Conservation (phyloP, 192 early-diverging fungal species). For the Backusella westeae region DNA sequence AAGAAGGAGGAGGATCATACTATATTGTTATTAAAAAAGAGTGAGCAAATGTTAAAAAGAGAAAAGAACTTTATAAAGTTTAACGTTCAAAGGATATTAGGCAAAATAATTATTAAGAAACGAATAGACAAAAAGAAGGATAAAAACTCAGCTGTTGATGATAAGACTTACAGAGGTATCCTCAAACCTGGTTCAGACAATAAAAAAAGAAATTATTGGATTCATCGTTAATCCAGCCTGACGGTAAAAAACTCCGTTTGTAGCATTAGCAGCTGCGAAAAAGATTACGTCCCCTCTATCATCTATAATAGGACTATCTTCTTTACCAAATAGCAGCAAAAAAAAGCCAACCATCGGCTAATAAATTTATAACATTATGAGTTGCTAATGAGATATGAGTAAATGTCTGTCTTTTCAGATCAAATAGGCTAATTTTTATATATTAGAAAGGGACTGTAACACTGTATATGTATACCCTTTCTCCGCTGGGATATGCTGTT, state of each 20-base stretch:
- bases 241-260: not conserved
- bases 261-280: not conserved
- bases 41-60: not conserved
- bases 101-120: not conserved
- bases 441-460: not conserved
- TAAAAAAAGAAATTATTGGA: not conserved
- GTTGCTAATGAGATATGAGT: not conserved
- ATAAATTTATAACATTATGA: not conserved
- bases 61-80: not conserved
- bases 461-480: not conserved
- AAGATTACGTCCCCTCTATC: not conserved
- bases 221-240: not conserved
- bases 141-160: not conserved
- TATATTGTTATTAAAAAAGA: not conserved
- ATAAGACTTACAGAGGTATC: not conserved
- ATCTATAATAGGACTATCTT: not conserved
- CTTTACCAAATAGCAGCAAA: not conserved
- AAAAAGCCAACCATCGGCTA: not conserved
- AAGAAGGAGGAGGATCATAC: not conserved
- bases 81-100: not conserved
- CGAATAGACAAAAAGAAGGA: not conserved
- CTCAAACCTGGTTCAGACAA: not conserved
- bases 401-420: not conserved
- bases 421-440: not conserved
- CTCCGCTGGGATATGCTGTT: constrained; percentile 3